These are phyloP conservation scores for Fusarium nisikadoi DNA, from an alignment of 2,329 filamentous ascomycete species.

Conservation along the genomic window DNA sequence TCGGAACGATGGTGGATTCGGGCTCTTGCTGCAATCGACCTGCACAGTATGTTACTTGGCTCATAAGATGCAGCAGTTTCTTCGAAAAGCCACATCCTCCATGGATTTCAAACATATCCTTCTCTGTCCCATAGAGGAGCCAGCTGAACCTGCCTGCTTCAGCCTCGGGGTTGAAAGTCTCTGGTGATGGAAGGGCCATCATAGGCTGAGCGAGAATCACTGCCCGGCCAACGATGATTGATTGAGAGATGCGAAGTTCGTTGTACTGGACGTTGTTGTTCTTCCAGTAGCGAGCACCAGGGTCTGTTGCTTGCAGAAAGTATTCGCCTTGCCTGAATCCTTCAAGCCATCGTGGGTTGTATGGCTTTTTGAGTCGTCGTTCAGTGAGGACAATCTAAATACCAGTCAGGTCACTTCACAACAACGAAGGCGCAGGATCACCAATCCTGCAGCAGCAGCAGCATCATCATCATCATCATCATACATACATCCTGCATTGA, in stretches of 20 bases:
- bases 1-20: constrained; percentile 46
- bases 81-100: constrained; percentile 56
- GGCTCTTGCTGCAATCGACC: constrained; percentile 49
- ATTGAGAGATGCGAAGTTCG: constrained; percentile 51
- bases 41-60: constrained; percentile 52
- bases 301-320: constrained; percentile 50
- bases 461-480: no score
- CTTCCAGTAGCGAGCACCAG: constrained; percentile 52
- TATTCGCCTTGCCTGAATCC: constrained; percentile 51
- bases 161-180: constrained; percentile 43
- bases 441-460: neutral
- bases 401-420: neutral
- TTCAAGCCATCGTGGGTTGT: constrained; percentile 51
- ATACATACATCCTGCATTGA: constrained; percentile 54
- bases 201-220: constrained; percentile 55
- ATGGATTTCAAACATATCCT: constrained; percentile 52
- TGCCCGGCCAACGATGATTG: constrained; percentile 53
- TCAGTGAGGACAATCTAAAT: constrained; percentile 52
- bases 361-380: constrained; percentile 48
- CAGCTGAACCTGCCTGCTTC: constrained; percentile 51
- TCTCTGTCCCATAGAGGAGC: constrained; percentile 51
- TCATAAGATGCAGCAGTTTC: constrained; percentile 51
- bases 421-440: neutral
- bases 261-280: constrained; percentile 49
- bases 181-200: constrained; percentile 46